Percentiles rank a stretch among this genome's conserved stretches.
Conservation (phyloP, 345 rosid species). For the Pelargonium nanum region DNA sequence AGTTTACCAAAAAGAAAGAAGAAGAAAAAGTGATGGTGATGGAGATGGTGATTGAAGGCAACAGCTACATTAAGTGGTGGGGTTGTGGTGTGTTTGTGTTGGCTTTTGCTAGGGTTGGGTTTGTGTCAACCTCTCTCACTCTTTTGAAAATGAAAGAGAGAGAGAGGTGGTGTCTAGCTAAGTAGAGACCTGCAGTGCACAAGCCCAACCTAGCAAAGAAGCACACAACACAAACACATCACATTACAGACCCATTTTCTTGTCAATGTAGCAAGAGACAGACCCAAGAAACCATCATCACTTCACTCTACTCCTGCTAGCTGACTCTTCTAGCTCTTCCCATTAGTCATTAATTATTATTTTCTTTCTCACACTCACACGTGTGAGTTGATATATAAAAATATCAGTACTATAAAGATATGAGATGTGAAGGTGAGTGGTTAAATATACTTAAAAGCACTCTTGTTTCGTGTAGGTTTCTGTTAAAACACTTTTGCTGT, state of each 20-base stretch:
- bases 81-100: background rate
- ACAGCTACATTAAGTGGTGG: background rate
- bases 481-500: constrained; percentile 14
- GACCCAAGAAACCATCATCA: background rate
- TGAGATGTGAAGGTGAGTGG: background rate
- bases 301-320: no score
- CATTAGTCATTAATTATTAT: background rate
- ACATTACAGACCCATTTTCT: background rate
- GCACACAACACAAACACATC: background rate
- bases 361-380: background rate
- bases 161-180: no score
- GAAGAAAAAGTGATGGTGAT: background rate
- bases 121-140: background rate
- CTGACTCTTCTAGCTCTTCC: background rate
- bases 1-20: background rate
- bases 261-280: background rate
- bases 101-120: background rate
- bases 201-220: no score
- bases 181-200: no score
- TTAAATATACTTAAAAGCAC: constrained; percentile 2
- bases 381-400: background rate
- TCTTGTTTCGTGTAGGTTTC: constrained; percentile 15
- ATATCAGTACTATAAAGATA: no score
- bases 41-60: background rate
- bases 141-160: background rate